phyloP scores from a whole-genome alignment of 2,329 filamentous ascomycete species.

The Diaporthe vaccinii region DNA sequence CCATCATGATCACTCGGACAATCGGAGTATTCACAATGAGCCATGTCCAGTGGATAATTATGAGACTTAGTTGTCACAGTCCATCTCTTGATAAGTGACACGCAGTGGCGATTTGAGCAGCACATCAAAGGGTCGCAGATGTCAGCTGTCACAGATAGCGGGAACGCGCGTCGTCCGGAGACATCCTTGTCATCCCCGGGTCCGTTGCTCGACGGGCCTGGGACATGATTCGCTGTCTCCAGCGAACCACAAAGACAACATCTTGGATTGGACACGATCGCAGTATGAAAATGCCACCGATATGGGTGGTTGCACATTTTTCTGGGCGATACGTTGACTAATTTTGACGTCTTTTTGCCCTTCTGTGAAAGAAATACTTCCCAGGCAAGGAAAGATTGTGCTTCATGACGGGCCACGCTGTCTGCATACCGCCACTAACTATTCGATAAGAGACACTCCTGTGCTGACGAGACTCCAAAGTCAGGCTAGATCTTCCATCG shows the following conservation, averaged over 20 bases:
- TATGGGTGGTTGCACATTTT: not conserved
- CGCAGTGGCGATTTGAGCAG: not conserved
- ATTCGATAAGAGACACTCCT: too few relatives aligned
- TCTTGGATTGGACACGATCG: not conserved
- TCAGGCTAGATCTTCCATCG: too few relatives aligned
- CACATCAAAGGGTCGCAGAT: not conserved
- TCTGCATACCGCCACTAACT: too few relatives aligned
- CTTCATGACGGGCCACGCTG: too few relatives aligned
- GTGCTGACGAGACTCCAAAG: too few relatives aligned
- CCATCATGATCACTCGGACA: not conserved
- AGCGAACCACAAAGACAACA: not conserved
- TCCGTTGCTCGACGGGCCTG: not conserved
- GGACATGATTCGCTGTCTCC: not conserved
- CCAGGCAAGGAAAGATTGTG: too few relatives aligned
- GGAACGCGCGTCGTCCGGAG: not conserved
- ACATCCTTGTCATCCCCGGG: not conserved
- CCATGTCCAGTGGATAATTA: not conserved
- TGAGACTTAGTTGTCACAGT: not conserved
- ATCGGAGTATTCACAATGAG: not conserved
- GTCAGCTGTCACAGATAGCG: conserved; percentile 2
- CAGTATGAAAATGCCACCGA: not conserved
- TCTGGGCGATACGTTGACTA: not conserved
- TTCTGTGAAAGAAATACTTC: too few relatives aligned
- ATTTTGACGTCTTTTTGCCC: not conserved
- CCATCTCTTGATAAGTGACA: not conserved